These are phyloP conservation scores for Debaryomyces fabryi DNA, from an alignment of 1,139 yeast species.

Conservation along the genomic window DNA sequence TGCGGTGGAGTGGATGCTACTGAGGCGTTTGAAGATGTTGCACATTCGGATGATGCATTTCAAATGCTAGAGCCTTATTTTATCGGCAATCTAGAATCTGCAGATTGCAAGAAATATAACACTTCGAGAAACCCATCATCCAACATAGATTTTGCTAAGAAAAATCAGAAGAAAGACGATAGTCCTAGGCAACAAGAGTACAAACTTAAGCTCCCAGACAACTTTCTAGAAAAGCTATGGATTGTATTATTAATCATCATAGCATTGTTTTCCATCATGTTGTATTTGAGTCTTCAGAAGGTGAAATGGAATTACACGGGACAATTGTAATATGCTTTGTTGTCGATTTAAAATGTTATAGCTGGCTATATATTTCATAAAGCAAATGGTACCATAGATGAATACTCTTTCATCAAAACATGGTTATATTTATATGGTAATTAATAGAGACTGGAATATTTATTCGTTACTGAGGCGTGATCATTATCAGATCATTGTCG, in stretches of 20 bases:
- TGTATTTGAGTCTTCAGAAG: conserved; percentile 32
- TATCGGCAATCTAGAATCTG: conserved; percentile 34
- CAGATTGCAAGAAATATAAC: conserved; percentile 7
- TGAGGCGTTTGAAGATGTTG: conserved; percentile 56
- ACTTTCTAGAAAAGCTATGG: conserved; percentile 24
- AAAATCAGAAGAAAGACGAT: conserved; percentile 9
- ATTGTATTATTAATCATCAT: conserved; percentile 23
- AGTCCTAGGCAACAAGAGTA: conserved; percentile 11
- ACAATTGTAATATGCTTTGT: not conserved
- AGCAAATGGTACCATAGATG: not conserved
- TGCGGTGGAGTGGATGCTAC: conserved; percentile 80
- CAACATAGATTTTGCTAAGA: not conserved
- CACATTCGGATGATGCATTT: conserved; percentile 49
- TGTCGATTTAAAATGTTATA: not conserved
- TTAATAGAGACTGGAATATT: not conserved
- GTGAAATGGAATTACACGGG: conserved; percentile 27
- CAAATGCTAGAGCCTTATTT: conserved; percentile 43
- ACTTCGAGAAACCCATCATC: conserved; percentile 5
- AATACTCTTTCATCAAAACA: not conserved
- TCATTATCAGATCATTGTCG: no score
- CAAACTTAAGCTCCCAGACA: conserved; percentile 1
- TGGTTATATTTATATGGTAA: not conserved
- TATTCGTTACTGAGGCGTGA: not conserved
- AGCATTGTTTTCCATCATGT: conserved; percentile 28
- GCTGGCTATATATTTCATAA: not conserved